Conservation (phyloP, 257 asterid genomes). For the Solanum etuberosum region DNA sequence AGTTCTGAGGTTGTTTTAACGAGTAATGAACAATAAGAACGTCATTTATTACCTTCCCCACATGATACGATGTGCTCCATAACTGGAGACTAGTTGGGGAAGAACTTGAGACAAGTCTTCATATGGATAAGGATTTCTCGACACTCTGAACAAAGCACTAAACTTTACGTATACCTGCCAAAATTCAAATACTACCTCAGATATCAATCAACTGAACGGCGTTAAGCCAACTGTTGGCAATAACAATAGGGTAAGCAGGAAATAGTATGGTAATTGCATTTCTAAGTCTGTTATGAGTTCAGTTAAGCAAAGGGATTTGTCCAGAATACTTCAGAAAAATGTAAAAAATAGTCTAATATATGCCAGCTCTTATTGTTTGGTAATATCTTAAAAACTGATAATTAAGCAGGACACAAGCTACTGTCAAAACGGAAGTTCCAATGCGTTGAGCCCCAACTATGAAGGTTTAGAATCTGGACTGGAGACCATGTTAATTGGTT, state of each 20-base stretch:
- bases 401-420: neutral
- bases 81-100: conserved; percentile 43
- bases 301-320: neutral
- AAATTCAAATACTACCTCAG: neutral
- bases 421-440: neutral
- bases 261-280: neutral
- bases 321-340: neutral
- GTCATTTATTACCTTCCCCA: conserved; percentile 70
- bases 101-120: conserved; percentile 43
- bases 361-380: neutral
- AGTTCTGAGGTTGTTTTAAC: neutral
- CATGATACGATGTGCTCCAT: conserved; percentile 71
- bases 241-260: neutral
- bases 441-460: neutral
- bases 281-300: neutral
- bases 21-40: neutral
- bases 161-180: conserved; percentile 62
- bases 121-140: conserved; percentile 51
- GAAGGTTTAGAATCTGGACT: neutral
- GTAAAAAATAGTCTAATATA: neutral
- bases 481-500: neutral
- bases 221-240: neutral
- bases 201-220: neutral
- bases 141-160: conserved; percentile 71
- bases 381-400: neutral